Base-by-base conservation (phyloP, 176 grass and related monocot genomes). In the Microstegium vimineum region DNA sequence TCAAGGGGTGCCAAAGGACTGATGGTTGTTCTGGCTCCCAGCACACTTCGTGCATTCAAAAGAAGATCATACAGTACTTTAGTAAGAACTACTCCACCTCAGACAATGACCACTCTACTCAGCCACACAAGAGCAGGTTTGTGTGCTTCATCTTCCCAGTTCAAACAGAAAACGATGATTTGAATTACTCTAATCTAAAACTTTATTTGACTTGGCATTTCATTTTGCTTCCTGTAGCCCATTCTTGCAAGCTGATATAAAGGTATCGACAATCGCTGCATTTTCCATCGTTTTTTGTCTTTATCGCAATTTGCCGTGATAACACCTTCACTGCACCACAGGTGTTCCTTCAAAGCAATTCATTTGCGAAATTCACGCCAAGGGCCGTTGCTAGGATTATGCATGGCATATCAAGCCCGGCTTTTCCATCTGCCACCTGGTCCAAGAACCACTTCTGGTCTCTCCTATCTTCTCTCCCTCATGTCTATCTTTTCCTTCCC, bases 311-410 rank as follows among this genome's bases (percentile, higher is more conserved):
- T 54, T 3, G n/a, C 67, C 30, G 20, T 82, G 28, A 90, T 2
- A 68, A 18, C 45, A 33, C 34, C 20, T 76, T 49, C 23, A 23
- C 63, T 86, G 77, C 36, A 47, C 27, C 45, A 5, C 42, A 98
- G 92, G 92, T 94, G 9, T 98, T 98, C 90, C 89, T 98, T 45
- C 89, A 93, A 77, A 98, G 88, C 86, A 98, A 98, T 73, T 88
- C 92, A 4, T 90, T 71, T 69, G 83, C 87, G 8, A 93, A 95
- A 51, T 98, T 95, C 79, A 98, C 90, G 49, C 95, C 92, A 15
- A 93, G 95, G 79, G 92, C 95, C 8, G 84, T 98, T 71, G 90
- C 95, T 27, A 89, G 95, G 66, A 98, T 98, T 33, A 95, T 98
- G 95, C 92, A 98, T 6, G 89, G 92, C 75, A 90, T 98, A 81